Percentiles rank a stretch among this genome's conserved stretches.
Evolutionary conservation across 768 basidiomycete genomes (phyloP).

Genomic region (Mycena venus): DNA sequence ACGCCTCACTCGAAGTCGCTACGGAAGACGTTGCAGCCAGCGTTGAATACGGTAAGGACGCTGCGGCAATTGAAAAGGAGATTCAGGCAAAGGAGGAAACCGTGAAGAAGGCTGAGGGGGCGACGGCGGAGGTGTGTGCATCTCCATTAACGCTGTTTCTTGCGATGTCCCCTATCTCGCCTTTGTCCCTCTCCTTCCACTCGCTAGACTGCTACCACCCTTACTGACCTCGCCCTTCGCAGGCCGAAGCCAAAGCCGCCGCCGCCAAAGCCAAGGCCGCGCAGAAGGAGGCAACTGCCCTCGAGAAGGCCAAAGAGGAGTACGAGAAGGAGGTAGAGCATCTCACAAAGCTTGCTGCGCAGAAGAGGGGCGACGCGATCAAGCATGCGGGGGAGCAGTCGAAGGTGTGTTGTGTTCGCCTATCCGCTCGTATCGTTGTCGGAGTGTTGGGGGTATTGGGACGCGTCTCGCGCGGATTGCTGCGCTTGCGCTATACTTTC

Average conservation of each 20-base stretch:
- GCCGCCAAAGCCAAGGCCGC: conserved; percentile 23
- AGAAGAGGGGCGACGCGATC: no score
- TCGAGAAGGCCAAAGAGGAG: conserved; percentile 21
- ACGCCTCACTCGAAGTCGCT: background rate
- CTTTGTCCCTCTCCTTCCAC: background rate
- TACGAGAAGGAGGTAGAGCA: conserved; percentile 24
- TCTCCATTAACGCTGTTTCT: no score
- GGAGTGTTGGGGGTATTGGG: no score
- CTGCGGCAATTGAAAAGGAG: conserved; percentile 14
- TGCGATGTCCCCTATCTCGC: no score
- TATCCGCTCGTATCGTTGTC: no score
- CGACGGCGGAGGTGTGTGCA: conserved; percentile 13
- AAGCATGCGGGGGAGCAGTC: conserved; percentile 13
- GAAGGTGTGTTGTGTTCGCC: conserved; percentile 23
- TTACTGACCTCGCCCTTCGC: background rate
- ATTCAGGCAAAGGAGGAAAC: conserved; percentile 24
- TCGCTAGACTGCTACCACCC: background rate
- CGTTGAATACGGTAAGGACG: conserved; percentile 6
- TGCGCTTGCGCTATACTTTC: no score
- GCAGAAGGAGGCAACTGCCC: conserved; percentile 5
- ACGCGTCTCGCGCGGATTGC: no score
- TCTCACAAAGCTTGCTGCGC: conserved; percentile 22
- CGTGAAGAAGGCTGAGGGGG: background rate
- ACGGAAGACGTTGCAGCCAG: background rate
- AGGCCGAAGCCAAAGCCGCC: conserved; percentile 21